phyloP scores from a whole-genome alignment of 2,329 filamentous ascomycete genomes.

The Ophiostoma fasciatum region DNA sequence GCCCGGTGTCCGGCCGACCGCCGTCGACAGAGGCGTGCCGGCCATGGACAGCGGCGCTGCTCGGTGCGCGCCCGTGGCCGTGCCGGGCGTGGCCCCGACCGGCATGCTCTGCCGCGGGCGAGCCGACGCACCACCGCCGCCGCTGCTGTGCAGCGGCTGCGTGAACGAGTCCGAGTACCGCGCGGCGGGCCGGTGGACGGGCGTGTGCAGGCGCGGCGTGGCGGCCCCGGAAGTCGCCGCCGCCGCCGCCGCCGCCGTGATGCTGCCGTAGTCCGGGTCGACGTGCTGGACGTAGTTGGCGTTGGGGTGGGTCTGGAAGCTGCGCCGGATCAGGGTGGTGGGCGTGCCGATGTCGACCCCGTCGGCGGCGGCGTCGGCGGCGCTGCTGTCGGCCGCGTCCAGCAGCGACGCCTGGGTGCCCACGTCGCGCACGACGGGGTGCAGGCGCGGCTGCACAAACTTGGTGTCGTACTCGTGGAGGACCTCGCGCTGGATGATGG shows the following conservation, averaged over 20 bases:
- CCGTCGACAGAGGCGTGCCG: too few species aligned
- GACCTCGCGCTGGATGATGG: constrained; percentile 79
- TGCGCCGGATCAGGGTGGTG: constrained; percentile 51
- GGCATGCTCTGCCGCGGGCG: constrained; percentile 13
- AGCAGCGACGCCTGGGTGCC: constrained; percentile 62
- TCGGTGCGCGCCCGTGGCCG: too few species aligned
- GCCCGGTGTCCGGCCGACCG: too few species aligned
- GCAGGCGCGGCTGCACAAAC: constrained; percentile 81
- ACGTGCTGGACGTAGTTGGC: constrained; percentile 61
- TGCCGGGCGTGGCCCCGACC: background rate
- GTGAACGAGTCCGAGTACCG: constrained; percentile 21
- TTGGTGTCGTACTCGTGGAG: constrained; percentile 93
- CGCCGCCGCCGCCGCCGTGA: constrained; percentile 17
- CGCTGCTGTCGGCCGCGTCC: constrained; percentile 10
- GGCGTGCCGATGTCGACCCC: constrained; percentile 37
- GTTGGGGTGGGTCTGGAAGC: constrained; percentile 72
- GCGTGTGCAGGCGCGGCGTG: constrained; percentile 27
- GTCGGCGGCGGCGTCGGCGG: constrained; percentile 23
- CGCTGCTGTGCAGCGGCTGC: constrained; percentile 6
- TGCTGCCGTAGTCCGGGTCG: constrained; percentile 48
- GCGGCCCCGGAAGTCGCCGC: constrained; percentile 19
- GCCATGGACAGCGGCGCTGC: too few species aligned
- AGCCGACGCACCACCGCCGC: too few species aligned
- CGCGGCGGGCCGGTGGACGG: too few species aligned
- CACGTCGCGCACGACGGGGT: constrained; percentile 62